Percentiles rank a stretch among this genome's conserved stretches.
Conservation (phyloP, 148 eudicot genomes). For the Chenopodium album region DNA sequence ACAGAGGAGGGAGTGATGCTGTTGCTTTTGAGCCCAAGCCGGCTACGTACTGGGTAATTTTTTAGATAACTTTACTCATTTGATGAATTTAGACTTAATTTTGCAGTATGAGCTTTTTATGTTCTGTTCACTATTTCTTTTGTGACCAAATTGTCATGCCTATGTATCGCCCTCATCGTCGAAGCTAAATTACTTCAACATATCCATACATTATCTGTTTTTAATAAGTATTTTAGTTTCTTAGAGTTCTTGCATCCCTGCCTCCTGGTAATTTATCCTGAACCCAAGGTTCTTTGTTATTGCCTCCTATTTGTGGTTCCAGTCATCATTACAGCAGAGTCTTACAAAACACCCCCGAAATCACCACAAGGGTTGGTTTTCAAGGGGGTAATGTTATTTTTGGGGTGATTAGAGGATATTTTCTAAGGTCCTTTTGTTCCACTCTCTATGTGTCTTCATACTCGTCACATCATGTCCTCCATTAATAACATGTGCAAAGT, state of each 20-base stretch:
- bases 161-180: background rate
- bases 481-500: background rate
- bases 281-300: background rate
- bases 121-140: background rate
- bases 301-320: background rate
- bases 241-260: background rate
- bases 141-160: background rate
- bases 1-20: conserved; percentile 80
- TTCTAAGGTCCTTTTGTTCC: background rate
- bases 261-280: background rate
- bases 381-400: too few relatives aligned
- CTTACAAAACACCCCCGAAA: background rate
- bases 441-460: background rate
- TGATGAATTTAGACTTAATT: background rate
- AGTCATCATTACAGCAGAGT: background rate
- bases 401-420: background rate
- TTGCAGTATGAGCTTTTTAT: background rate
- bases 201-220: background rate
- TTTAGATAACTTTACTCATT: conserved; percentile 9
- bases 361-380: too few relatives aligned
- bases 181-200: background rate
- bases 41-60: conserved; percentile 87
- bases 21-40: conserved; percentile 61
- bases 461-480: background rate
- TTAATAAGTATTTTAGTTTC: background rate